Conservation (phyloP, 2,329 filamentous ascomycete species). For the Fusarium foetens region DNA sequence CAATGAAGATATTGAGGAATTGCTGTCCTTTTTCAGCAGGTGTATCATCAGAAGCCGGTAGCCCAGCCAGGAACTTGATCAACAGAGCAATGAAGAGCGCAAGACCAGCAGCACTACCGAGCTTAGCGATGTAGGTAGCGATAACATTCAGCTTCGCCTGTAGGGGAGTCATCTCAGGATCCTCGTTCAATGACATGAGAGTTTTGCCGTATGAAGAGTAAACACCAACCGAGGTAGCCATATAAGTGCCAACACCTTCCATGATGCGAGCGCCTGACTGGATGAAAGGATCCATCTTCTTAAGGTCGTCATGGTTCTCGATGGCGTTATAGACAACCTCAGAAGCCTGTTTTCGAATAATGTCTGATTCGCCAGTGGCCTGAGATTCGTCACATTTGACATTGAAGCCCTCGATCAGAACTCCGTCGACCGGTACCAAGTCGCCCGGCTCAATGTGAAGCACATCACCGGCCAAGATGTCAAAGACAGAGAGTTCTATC, state of each 20-base stretch:
- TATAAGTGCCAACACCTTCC: conserved; percentile 79
- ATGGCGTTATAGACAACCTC: conserved; percentile 78
- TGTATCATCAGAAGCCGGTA: conserved; percentile 62
- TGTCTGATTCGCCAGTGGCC: conserved; percentile 81
- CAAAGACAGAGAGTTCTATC: conserved; percentile 74
- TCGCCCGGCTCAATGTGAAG: conserved; percentile 80
- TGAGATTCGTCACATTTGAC: conserved; percentile 83
- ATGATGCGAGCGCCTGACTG: conserved; percentile 84
- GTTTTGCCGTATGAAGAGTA: conserved; percentile 81
- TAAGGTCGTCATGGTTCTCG: conserved; percentile 70
- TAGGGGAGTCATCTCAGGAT: conserved; percentile 79
- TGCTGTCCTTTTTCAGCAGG: conserved; percentile 81
- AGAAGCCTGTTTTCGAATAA: conserved; percentile 73
- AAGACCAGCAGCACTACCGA: conserved; percentile 80
- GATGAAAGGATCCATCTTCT: conserved; percentile 84
- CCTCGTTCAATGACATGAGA: conserved; percentile 77
- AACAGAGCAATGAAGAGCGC: conserved; percentile 86
- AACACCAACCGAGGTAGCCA: conserved; percentile 78
- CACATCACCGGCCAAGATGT: conserved; percentile 76
- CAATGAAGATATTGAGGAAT: conserved; percentile 80
- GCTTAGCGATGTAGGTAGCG: conserved; percentile 80
- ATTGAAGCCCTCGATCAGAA: conserved; percentile 77
- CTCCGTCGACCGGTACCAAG: conserved; percentile 77
- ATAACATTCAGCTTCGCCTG: conserved; percentile 80
- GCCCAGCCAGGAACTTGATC: conserved; percentile 81